Percentiles rank a stretch among this genome's conserved stretches.
Evolutionary conservation across 208 protist species (phyloP).

Genomic region (Acanthamoeba castellanii): DNA sequence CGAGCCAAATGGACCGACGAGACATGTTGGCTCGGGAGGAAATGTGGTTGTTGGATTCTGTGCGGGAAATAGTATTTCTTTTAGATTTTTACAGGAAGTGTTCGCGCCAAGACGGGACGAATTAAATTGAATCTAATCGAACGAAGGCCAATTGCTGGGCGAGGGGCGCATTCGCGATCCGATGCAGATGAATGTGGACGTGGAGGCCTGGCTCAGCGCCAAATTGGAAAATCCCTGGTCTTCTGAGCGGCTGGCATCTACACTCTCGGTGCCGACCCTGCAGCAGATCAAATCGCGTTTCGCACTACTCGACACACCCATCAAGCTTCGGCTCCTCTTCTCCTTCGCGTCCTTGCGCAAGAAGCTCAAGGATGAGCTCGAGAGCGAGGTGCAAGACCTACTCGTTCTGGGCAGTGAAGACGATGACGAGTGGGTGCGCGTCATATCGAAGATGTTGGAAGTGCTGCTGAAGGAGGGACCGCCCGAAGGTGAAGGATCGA

Average conservation of each 20-base stretch:
- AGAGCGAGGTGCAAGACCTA: conserved; percentile 8
- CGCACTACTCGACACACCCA: conserved; percentile 49
- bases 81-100: background rate
- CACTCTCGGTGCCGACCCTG: background rate
- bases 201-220: conserved; percentile 57
- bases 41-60: no score
- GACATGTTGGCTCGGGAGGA: no score
- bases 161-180: background rate
- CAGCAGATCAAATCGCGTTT: conserved; percentile 43
- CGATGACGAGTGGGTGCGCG: conserved; percentile 63
- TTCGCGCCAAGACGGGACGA: background rate
- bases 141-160: background rate
- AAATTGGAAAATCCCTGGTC: conserved; percentile 63
- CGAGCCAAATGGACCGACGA: background rate
- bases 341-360: conserved; percentile 49
- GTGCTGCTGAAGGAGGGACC: background rate
- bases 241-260: conserved; percentile 15
- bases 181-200: conserved; percentile 15
- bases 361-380: conserved; percentile 33
- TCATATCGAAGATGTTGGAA: conserved; percentile 49
- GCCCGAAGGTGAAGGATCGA: background rate
- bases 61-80: no score
- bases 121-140: background rate
- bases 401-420: conserved; percentile 36
- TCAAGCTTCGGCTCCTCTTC: conserved; percentile 65